These are phyloP conservation scores for Pluteus cervinus DNA, from an alignment of 768 basidiomycete genomes.

Conservation along the genomic window DNA sequence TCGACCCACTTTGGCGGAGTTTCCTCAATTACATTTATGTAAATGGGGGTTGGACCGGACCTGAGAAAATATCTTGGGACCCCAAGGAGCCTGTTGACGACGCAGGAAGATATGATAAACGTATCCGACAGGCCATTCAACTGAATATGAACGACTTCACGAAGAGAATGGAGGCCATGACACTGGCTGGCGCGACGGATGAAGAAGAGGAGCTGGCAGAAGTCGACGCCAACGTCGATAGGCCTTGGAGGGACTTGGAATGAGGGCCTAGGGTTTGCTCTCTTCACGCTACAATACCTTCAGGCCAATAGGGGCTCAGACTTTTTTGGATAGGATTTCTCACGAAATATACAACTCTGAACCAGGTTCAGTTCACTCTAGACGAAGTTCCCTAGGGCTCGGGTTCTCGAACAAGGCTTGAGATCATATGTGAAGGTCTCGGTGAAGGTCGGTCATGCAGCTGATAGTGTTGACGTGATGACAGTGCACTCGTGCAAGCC, in stretches of 20 bases:
- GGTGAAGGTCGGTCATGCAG: too few relatives aligned
- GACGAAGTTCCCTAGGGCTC: too few relatives aligned
- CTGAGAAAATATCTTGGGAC: constrained; percentile 43
- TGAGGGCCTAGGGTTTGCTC: constrained; percentile 10
- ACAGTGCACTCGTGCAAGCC: too few relatives aligned
- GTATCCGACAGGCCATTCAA: constrained; percentile 22
- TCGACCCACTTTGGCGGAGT: constrained; percentile 57
- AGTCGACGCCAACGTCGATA: constrained; percentile 33
- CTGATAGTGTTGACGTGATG: too few relatives aligned
- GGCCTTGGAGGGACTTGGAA: constrained; percentile 36
- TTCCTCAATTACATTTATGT: constrained; percentile 55
- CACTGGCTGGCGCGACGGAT: constrained; percentile 19
- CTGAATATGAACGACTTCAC: constrained; percentile 39
- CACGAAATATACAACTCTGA: too few relatives aligned
- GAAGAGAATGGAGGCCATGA: constrained; percentile 25
- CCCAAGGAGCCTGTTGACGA: constrained; percentile 28
- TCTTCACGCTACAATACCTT: too few relatives aligned
- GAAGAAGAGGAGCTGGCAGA: constrained; percentile 20
- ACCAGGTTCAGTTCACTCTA: too few relatives aligned
- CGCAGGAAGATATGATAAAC: constrained; percentile 34
- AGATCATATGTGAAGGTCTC: too few relatives aligned
- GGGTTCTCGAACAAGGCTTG: too few relatives aligned
- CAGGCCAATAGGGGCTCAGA: too few relatives aligned
- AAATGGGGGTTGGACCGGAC: constrained; percentile 51
- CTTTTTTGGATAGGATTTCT: too few relatives aligned